A percentile compares a stretch with the other conserved stretches of the same genome.
phyloP scores from a whole-genome alignment of 169 alveolate genomes.

The Plasmodium vivax region DNA sequence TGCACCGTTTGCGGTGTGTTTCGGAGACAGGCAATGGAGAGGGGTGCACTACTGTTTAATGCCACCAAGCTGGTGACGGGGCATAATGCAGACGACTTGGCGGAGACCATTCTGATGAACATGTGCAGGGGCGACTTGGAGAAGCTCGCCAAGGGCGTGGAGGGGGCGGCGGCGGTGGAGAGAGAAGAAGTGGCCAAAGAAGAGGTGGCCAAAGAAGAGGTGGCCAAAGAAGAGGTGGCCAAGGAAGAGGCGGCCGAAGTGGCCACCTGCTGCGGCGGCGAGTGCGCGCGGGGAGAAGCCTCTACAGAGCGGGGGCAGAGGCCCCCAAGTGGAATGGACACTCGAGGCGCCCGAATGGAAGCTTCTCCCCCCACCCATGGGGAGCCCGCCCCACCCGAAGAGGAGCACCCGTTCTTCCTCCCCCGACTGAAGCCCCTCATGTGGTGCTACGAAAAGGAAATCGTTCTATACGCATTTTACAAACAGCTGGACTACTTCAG shows the following conservation, averaged over 20 bases:
- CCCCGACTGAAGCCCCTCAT: constrained; percentile 96
- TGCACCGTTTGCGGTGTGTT: constrained; percentile 99
- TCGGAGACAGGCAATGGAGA: constrained; percentile 96
- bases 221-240: not conserved
- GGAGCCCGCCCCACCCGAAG: not conserved
- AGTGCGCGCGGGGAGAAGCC: not conserved
- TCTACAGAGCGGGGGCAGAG: not conserved
- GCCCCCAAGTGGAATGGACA: not conserved
- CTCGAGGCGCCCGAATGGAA: not conserved
- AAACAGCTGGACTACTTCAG: constrained; percentile 95
- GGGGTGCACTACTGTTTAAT: constrained; percentile 93
- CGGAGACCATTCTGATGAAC: constrained; percentile 97
- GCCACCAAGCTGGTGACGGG: constrained; percentile 97
- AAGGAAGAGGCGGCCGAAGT: not conserved
- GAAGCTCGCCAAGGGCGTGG: constrained; percentile 91
- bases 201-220: not conserved
- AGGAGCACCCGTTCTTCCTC: constrained; percentile 67
- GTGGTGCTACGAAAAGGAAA: constrained; percentile 96
- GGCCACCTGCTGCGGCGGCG: not conserved
- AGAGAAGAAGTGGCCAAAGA: not conserved
- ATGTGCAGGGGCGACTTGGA: constrained; percentile 96
- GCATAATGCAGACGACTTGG: constrained; percentile 98
- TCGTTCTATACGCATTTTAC: constrained; percentile 97
- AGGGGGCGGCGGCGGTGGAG: constrained; percentile 73
- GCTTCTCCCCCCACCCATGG: not conserved